These are phyloP conservation scores for Saccharomyces hybrid DNA, from an alignment of 1,139 yeast species.

Conservation along the genomic window DNA sequence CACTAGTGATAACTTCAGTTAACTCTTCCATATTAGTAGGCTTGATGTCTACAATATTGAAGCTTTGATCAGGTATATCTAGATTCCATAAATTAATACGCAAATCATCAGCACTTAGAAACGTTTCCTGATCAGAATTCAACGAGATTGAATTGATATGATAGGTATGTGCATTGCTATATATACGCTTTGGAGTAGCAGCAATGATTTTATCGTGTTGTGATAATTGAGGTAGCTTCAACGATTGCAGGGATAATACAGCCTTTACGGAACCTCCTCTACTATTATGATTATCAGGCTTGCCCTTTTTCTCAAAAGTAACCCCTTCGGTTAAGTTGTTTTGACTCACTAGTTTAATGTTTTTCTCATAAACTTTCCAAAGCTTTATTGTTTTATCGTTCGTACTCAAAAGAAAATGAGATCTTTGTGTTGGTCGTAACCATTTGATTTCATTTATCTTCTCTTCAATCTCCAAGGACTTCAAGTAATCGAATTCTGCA, in stretches of 20 bases:
- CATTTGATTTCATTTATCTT: conserved; percentile 96
- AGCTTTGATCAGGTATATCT: conserved; percentile 89
- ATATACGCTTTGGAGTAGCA: conserved; percentile 87
- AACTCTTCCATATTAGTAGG: conserved; percentile 98
- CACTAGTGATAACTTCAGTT: conserved; percentile 96
- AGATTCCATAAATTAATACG: conserved; percentile 94
- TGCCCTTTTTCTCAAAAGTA: conserved; percentile 7
- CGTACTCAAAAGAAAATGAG: conserved; percentile 82
- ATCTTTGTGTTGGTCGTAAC: conserved; percentile 81
- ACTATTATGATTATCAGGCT: conserved; percentile 9
- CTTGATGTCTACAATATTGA: conserved; percentile 93
- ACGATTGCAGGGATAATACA: conserved; percentile 31
- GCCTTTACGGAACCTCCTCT: conserved; percentile 22
- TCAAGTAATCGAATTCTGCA: conserved; percentile 95
- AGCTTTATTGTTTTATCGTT: conserved; percentile 96
- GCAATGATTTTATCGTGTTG: conserved; percentile 91
- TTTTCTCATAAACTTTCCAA: conserved; percentile 93
- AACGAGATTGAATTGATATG: conserved; percentile 94
- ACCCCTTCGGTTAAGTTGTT: conserved; percentile 49
- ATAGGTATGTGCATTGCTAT: conserved; percentile 95
- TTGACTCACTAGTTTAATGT: conserved; percentile 84
- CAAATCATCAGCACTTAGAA: conserved; percentile 86
- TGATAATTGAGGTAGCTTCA: conserved; percentile 79
- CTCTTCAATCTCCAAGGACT: conserved; percentile 94
- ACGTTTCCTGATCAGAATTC: conserved; percentile 94